phyloP scores from a whole-genome alignment of 345 rosid species.

The Sisymbrium irio region DNA sequence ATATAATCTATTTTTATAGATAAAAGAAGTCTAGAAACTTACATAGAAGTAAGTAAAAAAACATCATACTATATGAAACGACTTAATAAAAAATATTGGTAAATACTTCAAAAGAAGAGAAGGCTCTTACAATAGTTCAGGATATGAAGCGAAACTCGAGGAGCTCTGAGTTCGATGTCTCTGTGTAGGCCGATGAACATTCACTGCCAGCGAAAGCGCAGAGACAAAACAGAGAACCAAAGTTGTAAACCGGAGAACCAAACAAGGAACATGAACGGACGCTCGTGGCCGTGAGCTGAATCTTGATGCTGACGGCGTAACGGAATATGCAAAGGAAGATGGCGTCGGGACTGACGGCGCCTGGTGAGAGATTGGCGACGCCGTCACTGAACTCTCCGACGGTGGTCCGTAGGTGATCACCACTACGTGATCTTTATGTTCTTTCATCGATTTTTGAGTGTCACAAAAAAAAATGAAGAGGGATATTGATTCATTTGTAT shows the following conservation, averaged over 20 bases:
- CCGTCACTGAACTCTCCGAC: constrained; percentile 41
- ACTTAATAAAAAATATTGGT: not conserved
- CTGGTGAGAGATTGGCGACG: constrained; percentile 28
- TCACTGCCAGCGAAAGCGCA: constrained; percentile 54
- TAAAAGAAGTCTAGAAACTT: not conserved
- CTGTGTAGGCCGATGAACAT: constrained; percentile 35
- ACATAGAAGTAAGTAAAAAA: not conserved
- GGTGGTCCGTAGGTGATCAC: constrained; percentile 37
- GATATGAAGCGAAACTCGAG: constrained; percentile 47
- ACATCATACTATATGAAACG: not conserved
- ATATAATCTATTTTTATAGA: not conserved
- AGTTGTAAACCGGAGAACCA: constrained; percentile 50
- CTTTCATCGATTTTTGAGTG: constrained; percentile 25
- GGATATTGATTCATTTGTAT: not conserved
- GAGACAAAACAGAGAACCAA: constrained; percentile 59
- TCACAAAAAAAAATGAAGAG: not conserved
- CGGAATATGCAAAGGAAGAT: constrained; percentile 56
- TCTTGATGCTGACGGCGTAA: constrained; percentile 38
- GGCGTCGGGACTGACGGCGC: constrained; percentile 52
- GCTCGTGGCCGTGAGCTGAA: constrained; percentile 35
- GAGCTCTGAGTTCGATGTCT: constrained; percentile 23
- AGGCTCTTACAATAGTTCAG: constrained; percentile 57
- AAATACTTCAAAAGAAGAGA: constrained; percentile 6
- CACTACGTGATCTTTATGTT: constrained; percentile 22
- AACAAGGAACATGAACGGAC: constrained; percentile 30